Evolutionary conservation across 1,284 basidiomycete genomes (phyloP), one percentile per base, ranked within the genome.

Genomic region (Gomphus sp.): DNA sequence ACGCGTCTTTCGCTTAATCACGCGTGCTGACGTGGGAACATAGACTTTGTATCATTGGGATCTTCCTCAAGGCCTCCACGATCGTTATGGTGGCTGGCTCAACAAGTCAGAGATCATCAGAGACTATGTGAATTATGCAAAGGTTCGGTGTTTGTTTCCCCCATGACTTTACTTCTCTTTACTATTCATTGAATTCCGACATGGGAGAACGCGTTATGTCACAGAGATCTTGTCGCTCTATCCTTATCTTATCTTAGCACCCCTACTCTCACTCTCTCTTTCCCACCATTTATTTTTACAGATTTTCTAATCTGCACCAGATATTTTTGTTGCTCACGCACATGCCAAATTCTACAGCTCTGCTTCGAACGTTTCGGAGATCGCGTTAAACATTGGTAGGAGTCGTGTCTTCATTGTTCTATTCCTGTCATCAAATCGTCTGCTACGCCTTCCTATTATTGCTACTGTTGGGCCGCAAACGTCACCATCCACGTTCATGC

Each of bases 1-100:
- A 53, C 36, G 52, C 36, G 52, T 43, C 49, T 34, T 14, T 41
- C 52, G 12, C 34, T 22, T 37, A 53, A 41, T 34, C 6, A 53
- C 52, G 36, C 52, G 52, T 41, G 56, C 50, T 55, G 39, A 65
- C 28, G 14, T 56, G 53, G 28, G 16, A 31, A 51, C 41, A 41
- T 62, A 86, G 84, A 89, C 87, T 0, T 70, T 89, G 44, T 88
- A 88, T 69, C 87, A 89, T 68, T 90, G 87, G 87, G 88, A 91
- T 66, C 75, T 89, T 5, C 87, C 87, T 5, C 84, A 85, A 67
- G 80, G 71, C 1, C 74, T 90, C 28, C 79, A 88, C 60, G 80
- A 87, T 60, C 77, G 83, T 50, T 90, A 90, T 69, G 81, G 82
- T 25, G 87, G 87, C 2, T 89, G 86, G 84, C 71, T 89, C 58